phyloP scores from a whole-genome alignment of 768 basidiomycete genomes.

The Russula brevipes region DNA sequence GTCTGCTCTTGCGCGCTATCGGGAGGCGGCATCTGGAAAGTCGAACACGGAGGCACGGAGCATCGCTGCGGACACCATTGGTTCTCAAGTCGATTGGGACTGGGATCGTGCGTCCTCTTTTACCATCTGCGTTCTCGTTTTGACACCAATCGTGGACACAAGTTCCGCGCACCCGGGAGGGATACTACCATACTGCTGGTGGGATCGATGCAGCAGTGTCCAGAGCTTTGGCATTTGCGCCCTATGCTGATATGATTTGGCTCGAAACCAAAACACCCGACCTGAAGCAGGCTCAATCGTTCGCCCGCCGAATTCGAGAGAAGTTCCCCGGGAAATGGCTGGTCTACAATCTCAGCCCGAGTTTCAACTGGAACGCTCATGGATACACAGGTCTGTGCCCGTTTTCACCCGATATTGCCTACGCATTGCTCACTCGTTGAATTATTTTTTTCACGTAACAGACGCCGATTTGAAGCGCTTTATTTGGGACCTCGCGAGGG shows the following conservation, averaged over 20 bases:
- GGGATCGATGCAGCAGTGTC: constrained; percentile 80
- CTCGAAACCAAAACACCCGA: constrained; percentile 89
- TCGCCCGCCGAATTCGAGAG: constrained; percentile 70
- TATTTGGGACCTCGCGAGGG: constrained; percentile 85
- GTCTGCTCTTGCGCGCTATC: constrained; percentile 54
- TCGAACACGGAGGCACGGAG: constrained; percentile 68
- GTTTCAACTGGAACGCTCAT: constrained; percentile 87
- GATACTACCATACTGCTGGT: constrained; percentile 83
- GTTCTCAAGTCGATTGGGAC: constrained; percentile 74
- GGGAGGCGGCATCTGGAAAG: constrained; percentile 52
- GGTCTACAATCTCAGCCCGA: constrained; percentile 91
- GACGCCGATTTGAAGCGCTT: constrained; percentile 78
- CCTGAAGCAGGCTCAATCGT: constrained; percentile 69
- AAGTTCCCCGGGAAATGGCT: constrained; percentile 79
- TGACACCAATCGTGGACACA: not conserved
- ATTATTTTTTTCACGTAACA: constrained; percentile 25
- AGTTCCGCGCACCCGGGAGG: constrained; percentile 87
- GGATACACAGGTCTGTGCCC: constrained; percentile 61
- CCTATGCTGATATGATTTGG: constrained; percentile 88
- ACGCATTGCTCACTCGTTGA: not conserved
- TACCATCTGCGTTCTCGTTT: not conserved
- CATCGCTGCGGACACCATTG: constrained; percentile 70
- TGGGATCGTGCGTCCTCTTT: constrained; percentile 68
- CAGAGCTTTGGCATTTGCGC: constrained; percentile 73
- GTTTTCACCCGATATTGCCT: not conserved